Conservation (phyloP, 1,139 yeast species). For the Petasospora rhodanensis region DNA sequence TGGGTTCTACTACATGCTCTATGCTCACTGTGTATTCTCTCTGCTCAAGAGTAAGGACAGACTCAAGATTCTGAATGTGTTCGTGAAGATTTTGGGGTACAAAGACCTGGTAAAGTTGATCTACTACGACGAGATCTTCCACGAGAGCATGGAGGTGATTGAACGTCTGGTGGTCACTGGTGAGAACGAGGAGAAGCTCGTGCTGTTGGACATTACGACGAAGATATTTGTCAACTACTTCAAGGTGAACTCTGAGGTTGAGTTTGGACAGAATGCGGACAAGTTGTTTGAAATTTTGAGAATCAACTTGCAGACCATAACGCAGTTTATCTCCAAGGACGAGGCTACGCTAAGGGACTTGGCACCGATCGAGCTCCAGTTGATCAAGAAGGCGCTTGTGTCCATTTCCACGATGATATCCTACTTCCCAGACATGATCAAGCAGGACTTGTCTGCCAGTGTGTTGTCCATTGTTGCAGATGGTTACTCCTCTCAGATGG, state of each 20-base stretch:
- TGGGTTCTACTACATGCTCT: conserved; percentile 74
- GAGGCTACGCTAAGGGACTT: conserved; percentile 8
- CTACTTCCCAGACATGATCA: conserved; percentile 62
- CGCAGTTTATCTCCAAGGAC: conserved; percentile 50
- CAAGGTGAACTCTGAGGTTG: conserved; percentile 28
- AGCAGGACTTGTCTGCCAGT: conserved; percentile 67
- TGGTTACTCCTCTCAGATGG: conserved; percentile 5
- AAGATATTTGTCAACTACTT: conserved; percentile 36
- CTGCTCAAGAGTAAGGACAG: conserved; percentile 41
- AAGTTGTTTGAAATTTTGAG: conserved; percentile 78
- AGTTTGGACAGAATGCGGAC: conserved; percentile 57
- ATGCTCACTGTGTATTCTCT: conserved; percentile 81
- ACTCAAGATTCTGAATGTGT: conserved; percentile 45
- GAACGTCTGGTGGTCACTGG: conserved; percentile 70
- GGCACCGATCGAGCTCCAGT: conserved; percentile 34
- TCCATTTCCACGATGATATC: conserved; percentile 58
- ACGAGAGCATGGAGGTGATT: conserved; percentile 70
- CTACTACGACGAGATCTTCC: conserved; percentile 65
- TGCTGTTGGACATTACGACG: conserved; percentile 53
- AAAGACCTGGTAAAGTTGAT: conserved; percentile 55
- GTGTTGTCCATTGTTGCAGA: conserved; percentile 33
- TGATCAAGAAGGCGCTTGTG: conserved; percentile 52
- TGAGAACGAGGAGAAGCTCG: conserved; percentile 44
- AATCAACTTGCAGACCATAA: conserved; percentile 63
- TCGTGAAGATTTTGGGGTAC: conserved; percentile 55